A percentile compares a stretch with the other conserved stretches of the same genome.
These are phyloP conservation scores for Talaromyces sp. DNA, from an alignment of 2,329 filamentous ascomycete species.

Conservation along the genomic window DNA sequence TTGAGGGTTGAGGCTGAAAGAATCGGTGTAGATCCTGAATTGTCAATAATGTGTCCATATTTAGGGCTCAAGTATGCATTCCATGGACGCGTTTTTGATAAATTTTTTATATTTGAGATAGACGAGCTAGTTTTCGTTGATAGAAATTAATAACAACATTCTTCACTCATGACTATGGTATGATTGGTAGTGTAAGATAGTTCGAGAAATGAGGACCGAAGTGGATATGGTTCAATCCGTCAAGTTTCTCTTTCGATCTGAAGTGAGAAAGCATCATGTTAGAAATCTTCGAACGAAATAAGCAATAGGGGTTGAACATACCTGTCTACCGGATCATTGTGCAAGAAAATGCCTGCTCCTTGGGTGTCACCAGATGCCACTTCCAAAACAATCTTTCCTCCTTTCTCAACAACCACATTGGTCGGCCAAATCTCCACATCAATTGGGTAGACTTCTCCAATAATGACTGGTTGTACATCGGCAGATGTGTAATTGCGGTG, in stretches of 20 bases:
- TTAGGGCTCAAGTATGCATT: neutral
- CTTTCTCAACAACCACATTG: conserved; percentile 26
- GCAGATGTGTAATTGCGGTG: conserved; percentile 49
- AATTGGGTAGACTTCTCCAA: conserved; percentile 47
- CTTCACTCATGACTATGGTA: conserved; percentile 32
- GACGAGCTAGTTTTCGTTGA: neutral
- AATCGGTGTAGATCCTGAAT: no score
- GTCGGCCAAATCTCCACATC: conserved; percentile 41
- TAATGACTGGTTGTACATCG: conserved; percentile 43
- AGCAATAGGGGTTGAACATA: conserved; percentile 19
- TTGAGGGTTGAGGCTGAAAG: no score
- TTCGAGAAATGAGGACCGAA: conserved; percentile 47
- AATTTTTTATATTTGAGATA: neutral
- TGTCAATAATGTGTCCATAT: no score
- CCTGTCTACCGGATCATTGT: conserved; percentile 38
- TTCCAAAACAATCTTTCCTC: conserved; percentile 13
- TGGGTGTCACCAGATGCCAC: conserved; percentile 16
- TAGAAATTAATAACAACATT: neutral
- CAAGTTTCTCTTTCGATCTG: conserved; percentile 44
- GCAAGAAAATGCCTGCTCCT: conserved; percentile 51
- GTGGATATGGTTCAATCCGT: conserved; percentile 49
- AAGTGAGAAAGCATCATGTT: neutral
- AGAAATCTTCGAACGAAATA: neutral
- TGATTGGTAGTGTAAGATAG: conserved; percentile 49
- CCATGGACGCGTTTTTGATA: neutral